Evolutionary conservation across 768 basidiomycete species (phyloP).

Genomic region (Naganishia vaughanmartiniae): DNA sequence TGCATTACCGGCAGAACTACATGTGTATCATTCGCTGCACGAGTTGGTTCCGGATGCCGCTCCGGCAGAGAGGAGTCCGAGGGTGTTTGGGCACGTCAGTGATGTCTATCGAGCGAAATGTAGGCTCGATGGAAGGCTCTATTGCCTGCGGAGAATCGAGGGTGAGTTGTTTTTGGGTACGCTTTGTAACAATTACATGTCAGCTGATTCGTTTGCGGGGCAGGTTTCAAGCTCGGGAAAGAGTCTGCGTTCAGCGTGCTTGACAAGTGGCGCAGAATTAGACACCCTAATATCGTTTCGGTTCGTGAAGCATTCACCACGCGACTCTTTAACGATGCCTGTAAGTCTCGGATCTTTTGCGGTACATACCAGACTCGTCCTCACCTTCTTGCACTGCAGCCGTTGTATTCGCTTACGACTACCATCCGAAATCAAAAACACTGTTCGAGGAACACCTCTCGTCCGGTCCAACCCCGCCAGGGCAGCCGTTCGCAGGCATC

Average conservation of each 20-base stretch:
- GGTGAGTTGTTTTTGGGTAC: slow-evolving; percentile 58
- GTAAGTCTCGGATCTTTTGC: slow-evolving; percentile 56
- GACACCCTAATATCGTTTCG: slow-evolving; percentile 78
- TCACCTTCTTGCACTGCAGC: slow-evolving; percentile 56
- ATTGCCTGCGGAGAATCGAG: slow-evolving; percentile 79
- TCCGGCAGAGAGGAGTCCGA: slow-evolving; percentile 65
- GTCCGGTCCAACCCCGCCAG: slow-evolving; percentile 32
- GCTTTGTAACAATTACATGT: neutral
- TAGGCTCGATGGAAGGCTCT: slow-evolving; percentile 70
- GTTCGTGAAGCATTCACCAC: slow-evolving; percentile 94
- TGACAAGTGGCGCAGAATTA: slow-evolving; percentile 78
- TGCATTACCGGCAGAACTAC: slow-evolving; percentile 77
- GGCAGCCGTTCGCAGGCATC: slow-evolving; percentile 58
- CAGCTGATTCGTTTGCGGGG: neutral
- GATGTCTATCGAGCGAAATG: slow-evolving; percentile 79
- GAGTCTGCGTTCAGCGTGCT: slow-evolving; percentile 77
- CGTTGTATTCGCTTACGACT: slow-evolving; percentile 85
- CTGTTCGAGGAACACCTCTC: slow-evolving; percentile 69
- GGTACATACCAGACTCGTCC: slow-evolving; percentile 22
- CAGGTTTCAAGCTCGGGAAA: slow-evolving; percentile 79
- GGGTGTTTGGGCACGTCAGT: slow-evolving; percentile 77
- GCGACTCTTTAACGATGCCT: slow-evolving; percentile 83
- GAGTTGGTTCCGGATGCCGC: slow-evolving; percentile 63
- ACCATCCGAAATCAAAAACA: slow-evolving; percentile 77
- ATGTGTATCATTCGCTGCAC: slow-evolving; percentile 82